Evolutionary conservation across 2,329 filamentous ascomycete genomes (phyloP).

Genomic region (Dactylellina haptotyla): DNA sequence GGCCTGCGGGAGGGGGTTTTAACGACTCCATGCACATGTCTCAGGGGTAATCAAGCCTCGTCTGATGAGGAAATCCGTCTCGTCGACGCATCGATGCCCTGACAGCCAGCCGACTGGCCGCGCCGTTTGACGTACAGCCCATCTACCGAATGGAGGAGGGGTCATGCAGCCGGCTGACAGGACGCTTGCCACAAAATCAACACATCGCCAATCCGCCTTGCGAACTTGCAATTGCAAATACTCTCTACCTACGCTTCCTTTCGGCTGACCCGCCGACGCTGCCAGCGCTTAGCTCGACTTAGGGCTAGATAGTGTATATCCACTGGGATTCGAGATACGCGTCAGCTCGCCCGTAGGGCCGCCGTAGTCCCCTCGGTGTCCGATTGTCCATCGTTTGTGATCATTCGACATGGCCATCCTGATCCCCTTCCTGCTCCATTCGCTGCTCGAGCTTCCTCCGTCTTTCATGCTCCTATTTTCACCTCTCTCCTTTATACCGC

Average conservation of each 20-base stretch:
- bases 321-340: too few relatives aligned
- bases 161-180: slow-evolving; percentile 11
- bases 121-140: not conserved
- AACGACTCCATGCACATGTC: not conserved
- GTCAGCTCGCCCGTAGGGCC: not conserved
- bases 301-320: slow-evolving; percentile 2
- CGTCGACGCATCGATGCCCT: not conserved
- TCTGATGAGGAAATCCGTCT: not conserved
- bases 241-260: too few relatives aligned
- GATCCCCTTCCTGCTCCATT: slow-evolving; percentile 34
- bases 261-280: not conserved
- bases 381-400: not conserved
- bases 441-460: slow-evolving; percentile 34
- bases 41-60: not conserved
- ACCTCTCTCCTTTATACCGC: slow-evolving; percentile 22
- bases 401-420: slow-evolving; percentile 2
- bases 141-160: not conserved
- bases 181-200: slow-evolving; percentile 20
- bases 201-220: not conserved
- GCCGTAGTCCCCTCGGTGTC: not conserved
- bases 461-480: slow-evolving; percentile 34
- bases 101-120: not conserved
- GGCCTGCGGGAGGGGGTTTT: too few relatives aligned
- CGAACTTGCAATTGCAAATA: too few relatives aligned
- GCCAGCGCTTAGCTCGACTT: too few relatives aligned